Conservation (phyloP, 495 filamentous ascomycete genomes). For the Penicillium crystallinum region DNA sequence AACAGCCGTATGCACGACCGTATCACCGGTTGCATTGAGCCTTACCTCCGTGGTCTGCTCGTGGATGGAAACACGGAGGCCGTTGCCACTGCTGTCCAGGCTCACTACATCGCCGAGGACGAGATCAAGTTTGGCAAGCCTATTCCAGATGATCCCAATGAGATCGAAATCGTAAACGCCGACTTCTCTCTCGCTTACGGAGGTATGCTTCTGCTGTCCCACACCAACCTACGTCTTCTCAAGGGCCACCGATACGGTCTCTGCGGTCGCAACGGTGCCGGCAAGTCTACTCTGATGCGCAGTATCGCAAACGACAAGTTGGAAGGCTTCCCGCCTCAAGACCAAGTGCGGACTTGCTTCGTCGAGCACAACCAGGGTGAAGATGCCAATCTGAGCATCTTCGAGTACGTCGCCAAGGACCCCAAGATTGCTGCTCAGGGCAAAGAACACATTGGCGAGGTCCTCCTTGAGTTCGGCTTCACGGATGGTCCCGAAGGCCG, state of each 20-base stretch:
- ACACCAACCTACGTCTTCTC: conserved; percentile 89
- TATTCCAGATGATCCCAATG: conserved; percentile 76
- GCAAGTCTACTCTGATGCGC: conserved; percentile 97
- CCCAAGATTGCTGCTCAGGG: conserved; percentile 71
- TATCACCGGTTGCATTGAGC: conserved; percentile 57
- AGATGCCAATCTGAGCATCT: conserved; percentile 89
- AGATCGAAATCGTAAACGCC: conserved; percentile 93
- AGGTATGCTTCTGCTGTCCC: conserved; percentile 94
- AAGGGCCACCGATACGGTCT: conserved; percentile 97
- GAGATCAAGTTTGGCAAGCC: conserved; percentile 81
- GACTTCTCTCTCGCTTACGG: conserved; percentile 97
- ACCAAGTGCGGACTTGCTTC: conserved; percentile 90
- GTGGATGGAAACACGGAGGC: conserved; percentile 49
- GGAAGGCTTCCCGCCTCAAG: conserved; percentile 90
- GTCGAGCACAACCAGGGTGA: conserved; percentile 99
- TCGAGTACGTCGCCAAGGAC: conserved; percentile 85
- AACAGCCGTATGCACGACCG: conserved; percentile 76
- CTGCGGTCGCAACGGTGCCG: conserved; percentile 92
- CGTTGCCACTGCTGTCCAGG: conserved; percentile 60
- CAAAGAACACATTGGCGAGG: conserved; percentile 70
- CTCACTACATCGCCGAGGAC: conserved; percentile 74
- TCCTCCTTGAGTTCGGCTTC: conserved; percentile 90
- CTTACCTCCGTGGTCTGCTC: conserved; percentile 72
- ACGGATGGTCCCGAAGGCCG: conserved; percentile 82
- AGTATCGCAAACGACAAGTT: conserved; percentile 93